phyloP scores from a whole-genome alignment of 2,329 filamentous ascomycete genomes.

The Fonsecaea multimorphosa region DNA sequence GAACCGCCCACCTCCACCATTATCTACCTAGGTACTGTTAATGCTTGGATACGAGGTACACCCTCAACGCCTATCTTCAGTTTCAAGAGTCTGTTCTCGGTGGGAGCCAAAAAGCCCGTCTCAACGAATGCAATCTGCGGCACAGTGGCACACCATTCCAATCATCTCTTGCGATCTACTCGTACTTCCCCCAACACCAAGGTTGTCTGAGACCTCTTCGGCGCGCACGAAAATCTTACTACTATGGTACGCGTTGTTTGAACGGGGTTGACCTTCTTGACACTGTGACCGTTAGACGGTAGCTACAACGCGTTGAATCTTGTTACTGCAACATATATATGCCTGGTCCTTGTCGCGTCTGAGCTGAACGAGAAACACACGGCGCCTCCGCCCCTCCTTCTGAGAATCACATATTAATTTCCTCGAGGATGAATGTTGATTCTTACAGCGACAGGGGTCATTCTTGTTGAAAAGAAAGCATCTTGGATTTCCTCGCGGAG shows the following conservation, averaged over 20 bases:
- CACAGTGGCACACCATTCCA: background rate
- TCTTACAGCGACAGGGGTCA: conserved; percentile 7
- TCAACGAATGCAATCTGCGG: background rate
- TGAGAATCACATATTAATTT: conserved; percentile 8
- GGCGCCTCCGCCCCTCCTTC: background rate
- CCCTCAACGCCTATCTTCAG: background rate
- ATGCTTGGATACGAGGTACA: background rate
- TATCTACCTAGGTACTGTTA: too few species aligned
- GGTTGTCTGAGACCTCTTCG: background rate
- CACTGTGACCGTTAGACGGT: background rate
- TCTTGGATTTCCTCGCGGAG: background rate
- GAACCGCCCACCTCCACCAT: background rate
- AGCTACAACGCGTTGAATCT: background rate
- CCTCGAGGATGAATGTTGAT: conserved; percentile 8
- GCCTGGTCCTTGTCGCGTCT: conserved; percentile 3
- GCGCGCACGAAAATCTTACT: background rate
- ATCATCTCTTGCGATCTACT: background rate
- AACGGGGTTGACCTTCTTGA: background rate
- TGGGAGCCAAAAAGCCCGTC: background rate
- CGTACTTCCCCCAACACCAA: background rate
- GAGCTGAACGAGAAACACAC: background rate
- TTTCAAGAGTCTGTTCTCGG: background rate
- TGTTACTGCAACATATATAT: background rate
- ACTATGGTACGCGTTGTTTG: background rate
- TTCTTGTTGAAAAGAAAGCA: background rate